Evolutionary conservation across 371 early-diverging fungal genomes (phyloP), one percentile per base, ranked within the genome.

Genomic region (Dichotomocladium elegans): DNA sequence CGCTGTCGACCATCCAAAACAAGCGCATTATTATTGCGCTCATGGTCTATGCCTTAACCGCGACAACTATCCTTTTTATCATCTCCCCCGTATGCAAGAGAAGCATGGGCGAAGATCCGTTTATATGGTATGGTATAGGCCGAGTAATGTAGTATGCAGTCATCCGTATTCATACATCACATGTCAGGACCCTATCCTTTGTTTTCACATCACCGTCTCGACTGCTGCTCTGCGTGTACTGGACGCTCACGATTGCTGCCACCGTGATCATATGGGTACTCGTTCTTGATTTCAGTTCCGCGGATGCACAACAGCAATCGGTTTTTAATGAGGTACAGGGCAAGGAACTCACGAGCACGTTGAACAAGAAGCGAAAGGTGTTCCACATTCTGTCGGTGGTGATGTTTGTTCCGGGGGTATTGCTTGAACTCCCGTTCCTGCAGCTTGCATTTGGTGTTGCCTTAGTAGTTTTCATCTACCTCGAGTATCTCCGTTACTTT

Each of bases 361-460:
- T 86, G 27, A 86, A 87, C 61, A 74, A 79, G 51, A 79, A 84
- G 25, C 82, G 97, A 61, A 96, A 96, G 65, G 77, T 88, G 47
- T 95, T 89, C 62, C 97, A 96, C 70, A 77, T 80, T 2, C 63
- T 94, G 28, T 92, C 92, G 0, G 84, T 92, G 4, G 51, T 85
- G 41, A 85, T 95, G 88, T 93, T 96, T 70, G 74, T 86, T 11
- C 96, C 95, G 0, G 93, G 88, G 3, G 85, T 83, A 19, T 45
- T 91, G 5, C 51, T 79, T 8, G 90, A 90, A 90, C 78, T 73
- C 4, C 64, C 75, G 3, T 84, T 93, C 48, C 81, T 94, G 60
- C 83, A 86, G 52, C 70, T 96, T 11, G 90, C 89, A 1, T 90
- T 95, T 68, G 80, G 88, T 0, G 88, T 89, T 6, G 93, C 92